Evolutionary conservation across 306 rosid genomes (phyloP).

Genomic region (Hippophae gyantsensis): DNA sequence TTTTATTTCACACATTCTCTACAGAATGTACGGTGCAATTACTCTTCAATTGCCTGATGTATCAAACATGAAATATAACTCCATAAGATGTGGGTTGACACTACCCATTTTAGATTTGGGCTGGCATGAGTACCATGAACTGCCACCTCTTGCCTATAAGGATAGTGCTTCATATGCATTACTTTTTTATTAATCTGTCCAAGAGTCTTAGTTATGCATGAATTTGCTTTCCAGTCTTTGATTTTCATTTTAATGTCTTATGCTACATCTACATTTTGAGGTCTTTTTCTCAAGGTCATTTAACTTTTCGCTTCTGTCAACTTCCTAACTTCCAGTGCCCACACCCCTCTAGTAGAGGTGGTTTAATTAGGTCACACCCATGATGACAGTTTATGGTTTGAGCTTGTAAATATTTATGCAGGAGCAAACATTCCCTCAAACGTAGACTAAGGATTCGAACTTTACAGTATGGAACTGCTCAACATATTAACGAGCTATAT

Average conservation of each 20-base stretch:
- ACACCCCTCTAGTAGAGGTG: too few relatives aligned
- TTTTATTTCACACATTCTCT: background rate
- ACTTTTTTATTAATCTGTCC: conserved; percentile 7
- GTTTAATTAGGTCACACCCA: too few relatives aligned
- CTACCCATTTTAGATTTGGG: too few relatives aligned
- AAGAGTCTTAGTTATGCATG: background rate
- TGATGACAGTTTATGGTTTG: conserved; percentile 13
- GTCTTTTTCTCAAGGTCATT: conserved; percentile 10
- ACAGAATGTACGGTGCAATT: too few relatives aligned
- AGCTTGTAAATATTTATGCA: conserved; percentile 22
- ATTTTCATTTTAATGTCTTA: background rate
- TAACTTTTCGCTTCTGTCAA: conserved; percentile 9
- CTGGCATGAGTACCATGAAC: too few relatives aligned
- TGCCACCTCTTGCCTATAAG: too few relatives aligned
- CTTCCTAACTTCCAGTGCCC: background rate
- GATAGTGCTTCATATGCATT: background rate
- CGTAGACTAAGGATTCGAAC: conserved; percentile 85
- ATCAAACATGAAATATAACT: too few relatives aligned
- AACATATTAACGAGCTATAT: conserved; percentile 62
- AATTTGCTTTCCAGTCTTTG: background rate
- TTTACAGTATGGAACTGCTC: conserved; percentile 66
- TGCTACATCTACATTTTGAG: background rate
- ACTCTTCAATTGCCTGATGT: too few relatives aligned
- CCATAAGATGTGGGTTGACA: too few relatives aligned
- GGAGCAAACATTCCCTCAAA: conserved; percentile 65